phyloP scores from a whole-genome alignment of 805 yeast genomes.

The Kurtzmaniella cleridarum region DNA sequence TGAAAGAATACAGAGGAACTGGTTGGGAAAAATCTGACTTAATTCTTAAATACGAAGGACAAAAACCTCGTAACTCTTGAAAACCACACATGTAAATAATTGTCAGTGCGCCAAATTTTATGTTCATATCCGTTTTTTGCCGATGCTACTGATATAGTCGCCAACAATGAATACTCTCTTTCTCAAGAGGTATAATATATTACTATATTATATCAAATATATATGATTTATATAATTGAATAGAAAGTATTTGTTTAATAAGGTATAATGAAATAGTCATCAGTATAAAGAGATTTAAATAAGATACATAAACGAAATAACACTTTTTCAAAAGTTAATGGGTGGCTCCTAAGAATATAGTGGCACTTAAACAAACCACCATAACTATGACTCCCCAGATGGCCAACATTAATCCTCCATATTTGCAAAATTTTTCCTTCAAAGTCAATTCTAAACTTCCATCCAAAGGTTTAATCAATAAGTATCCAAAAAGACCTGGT shows the following conservation, averaged over 20 bases:
- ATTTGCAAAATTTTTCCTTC: conserved; percentile 28
- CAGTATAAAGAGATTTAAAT: neutral
- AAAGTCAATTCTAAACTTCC: conserved; percentile 20
- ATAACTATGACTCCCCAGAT: conserved; percentile 53
- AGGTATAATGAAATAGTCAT: conserved; percentile 1
- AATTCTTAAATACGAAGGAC: conserved; percentile 1
- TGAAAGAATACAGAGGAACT: conserved; percentile 22
- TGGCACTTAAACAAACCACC: conserved; percentile 49
- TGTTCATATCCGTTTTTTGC: too few species aligned
- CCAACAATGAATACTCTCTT: too few species aligned
- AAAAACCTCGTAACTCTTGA: too few species aligned
- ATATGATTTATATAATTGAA: too few species aligned
- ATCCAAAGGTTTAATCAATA: conserved; percentile 39
- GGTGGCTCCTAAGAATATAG: conserved; percentile 38
- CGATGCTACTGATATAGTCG: too few species aligned
- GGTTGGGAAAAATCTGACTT: conserved; percentile 42
- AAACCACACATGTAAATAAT: too few species aligned
- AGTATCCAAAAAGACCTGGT: conserved; percentile 73
- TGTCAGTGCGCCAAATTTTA: too few species aligned
- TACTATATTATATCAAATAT: too few species aligned
- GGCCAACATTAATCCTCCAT: conserved; percentile 39
- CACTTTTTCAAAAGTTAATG: too few species aligned
- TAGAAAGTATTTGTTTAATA: too few species aligned
- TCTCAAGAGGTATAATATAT: too few species aligned
- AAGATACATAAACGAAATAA: neutral